phyloP scores from a whole-genome alignment of 2,329 filamentous ascomycete species.

The Diplocarpon mali region DNA sequence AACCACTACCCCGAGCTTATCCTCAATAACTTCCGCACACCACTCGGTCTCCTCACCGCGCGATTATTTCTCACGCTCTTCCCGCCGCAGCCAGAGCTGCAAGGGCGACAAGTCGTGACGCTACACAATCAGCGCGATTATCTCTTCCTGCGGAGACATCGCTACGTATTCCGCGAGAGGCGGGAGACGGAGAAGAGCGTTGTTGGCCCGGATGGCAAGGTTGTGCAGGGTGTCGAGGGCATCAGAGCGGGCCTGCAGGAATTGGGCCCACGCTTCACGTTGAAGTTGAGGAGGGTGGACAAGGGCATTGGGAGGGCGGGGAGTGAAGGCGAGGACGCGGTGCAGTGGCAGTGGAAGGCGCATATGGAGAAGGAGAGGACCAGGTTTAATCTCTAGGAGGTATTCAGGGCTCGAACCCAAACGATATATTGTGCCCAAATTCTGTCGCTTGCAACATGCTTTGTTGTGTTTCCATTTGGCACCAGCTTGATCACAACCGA shows the following conservation, averaged over 20 bases:
- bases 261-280: slow-evolving; percentile 68
- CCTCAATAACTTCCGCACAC: slow-evolving; percentile 90
- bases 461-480: background rate
- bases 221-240: slow-evolving; percentile 73
- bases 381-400: slow-evolving; percentile 75
- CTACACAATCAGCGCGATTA: slow-evolving; percentile 94
- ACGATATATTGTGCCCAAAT: too few relatives aligned
- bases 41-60: slow-evolving; percentile 77
- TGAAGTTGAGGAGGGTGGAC: slow-evolving; percentile 85
- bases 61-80: slow-evolving; percentile 73
- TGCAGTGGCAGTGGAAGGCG: slow-evolving; percentile 89
- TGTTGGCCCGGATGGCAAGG: slow-evolving; percentile 67
- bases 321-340: slow-evolving; percentile 38
- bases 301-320: slow-evolving; percentile 68
- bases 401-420: background rate
- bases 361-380: slow-evolving; percentile 91
- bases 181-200: slow-evolving; percentile 78
- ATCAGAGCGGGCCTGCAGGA: slow-evolving; percentile 86
- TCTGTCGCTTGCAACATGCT: background rate
- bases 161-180: slow-evolving; percentile 90
- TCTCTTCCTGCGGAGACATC: slow-evolving; percentile 82
- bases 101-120: slow-evolving; percentile 82
- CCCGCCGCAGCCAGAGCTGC: slow-evolving; percentile 70
- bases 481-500: too few relatives aligned
- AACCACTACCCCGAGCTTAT: slow-evolving; percentile 84